Conservation (phyloP, 2,329 filamentous ascomycete species). For the Mycosphaerelloides madeirae region DNA sequence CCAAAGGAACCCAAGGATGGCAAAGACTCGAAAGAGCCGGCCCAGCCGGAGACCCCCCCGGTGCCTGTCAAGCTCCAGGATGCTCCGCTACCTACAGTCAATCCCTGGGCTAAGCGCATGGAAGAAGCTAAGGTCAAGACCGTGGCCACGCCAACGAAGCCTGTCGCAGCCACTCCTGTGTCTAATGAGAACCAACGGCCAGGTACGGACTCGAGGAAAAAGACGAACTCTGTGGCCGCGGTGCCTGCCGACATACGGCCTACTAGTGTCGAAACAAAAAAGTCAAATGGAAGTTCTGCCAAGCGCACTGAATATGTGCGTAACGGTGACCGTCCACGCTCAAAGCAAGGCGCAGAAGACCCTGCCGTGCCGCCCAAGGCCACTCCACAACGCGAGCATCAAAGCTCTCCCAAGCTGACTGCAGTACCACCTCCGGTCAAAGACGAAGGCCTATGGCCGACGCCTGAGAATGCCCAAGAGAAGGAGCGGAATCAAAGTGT, state of each 20-base stretch:
- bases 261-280: slow-evolving; percentile 15
- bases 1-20: slow-evolving; percentile 22
- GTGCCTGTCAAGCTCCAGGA: slow-evolving; percentile 64
- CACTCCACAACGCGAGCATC: slow-evolving; percentile 17
- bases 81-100: slow-evolving; percentile 76
- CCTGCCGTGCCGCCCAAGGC: not conserved
- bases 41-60: slow-evolving; percentile 31
- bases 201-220: slow-evolving; percentile 22
- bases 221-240: slow-evolving; percentile 21
- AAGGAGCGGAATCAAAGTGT: slow-evolving; percentile 66
- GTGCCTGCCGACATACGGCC: slow-evolving; percentile 14
- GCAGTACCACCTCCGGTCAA: slow-evolving; percentile 58
- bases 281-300: slow-evolving; percentile 16
- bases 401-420: slow-evolving; percentile 23
- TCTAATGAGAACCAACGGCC: slow-evolving; percentile 26
- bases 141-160: slow-evolving; percentile 29
- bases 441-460: slow-evolving; percentile 83
- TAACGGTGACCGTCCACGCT: slow-evolving; percentile 15
- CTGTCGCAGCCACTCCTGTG: slow-evolving; percentile 5
- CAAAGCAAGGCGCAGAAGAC: slow-evolving; percentile 15
- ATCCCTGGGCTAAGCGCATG: slow-evolving; percentile 79
- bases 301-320: slow-evolving; percentile 20
- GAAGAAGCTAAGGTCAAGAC: slow-evolving; percentile 58
- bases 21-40: slow-evolving; percentile 24
- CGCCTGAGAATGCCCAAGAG: slow-evolving; percentile 64